Evolutionary conservation across 225 moss, liverwort and hornwort genomes (phyloP), one percentile per base, ranked within the genome.

Genomic region (Physcomitrium patens): DNA sequence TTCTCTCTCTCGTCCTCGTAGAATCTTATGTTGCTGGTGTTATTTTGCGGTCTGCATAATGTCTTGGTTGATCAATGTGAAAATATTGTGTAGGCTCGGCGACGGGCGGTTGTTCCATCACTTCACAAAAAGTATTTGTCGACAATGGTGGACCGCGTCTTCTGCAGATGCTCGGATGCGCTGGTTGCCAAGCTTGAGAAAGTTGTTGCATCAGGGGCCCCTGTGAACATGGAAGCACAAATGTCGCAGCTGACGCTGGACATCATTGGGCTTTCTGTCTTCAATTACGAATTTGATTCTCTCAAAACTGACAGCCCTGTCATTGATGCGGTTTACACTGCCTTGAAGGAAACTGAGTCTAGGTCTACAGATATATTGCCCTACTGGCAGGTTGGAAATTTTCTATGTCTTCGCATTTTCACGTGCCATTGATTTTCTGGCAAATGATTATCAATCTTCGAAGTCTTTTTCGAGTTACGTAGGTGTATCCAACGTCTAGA

Each of bases 291-390:
- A 46, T 99, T 99, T 26, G 80, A 93, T 71, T 77, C 99, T 17
- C 85, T 99, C n/a, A 93, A 82, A 50, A 70, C 89, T 16, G 95
- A 95, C 76, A 99, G 95, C 56, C 95, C 99, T n/a, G 90, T 95
- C 28, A 99, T 99, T 10, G 95, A 99, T 65, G 95, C 99, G 20
- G 99, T 99, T 20, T 99, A 99, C 73, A 99, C 99, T 26, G 99
- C 99, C 52, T 71, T 95, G 48, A 99, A 99, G 74, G 99, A 99
- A 89, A 74, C 99, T 19, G 99, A 99, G 82, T 88, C 91, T 62
- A 91, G 99, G 73, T 84, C 99, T 68, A 99, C 99, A 11, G 99
- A 99, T 76, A 99, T 95, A 55, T 77, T 99, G 56, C 99, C 95
- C 10, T 99, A 99, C 78, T 99, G 95, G 99, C 93, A 99, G 90